Base-by-base conservation (phyloP, 148 eudicot genomes). In the Chenopodium suecicum region DNA sequence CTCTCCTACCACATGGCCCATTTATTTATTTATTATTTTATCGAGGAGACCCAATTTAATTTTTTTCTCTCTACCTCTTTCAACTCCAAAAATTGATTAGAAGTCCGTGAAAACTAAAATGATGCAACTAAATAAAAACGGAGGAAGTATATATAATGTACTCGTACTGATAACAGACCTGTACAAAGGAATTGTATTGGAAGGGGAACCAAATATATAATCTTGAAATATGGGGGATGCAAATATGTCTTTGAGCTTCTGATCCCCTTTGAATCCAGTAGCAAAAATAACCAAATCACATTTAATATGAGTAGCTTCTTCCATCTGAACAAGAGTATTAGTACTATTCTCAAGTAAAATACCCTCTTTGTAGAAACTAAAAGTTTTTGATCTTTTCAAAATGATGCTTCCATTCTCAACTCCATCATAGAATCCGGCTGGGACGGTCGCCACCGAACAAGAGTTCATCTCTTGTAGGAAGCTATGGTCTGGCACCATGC, bases 401-500 rank as follows among this genome's bases (percentile, higher is more conserved):
- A 79, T 47, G 73, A 91, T 88, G 85, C 91, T 88, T 78, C 95
- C 94, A 29, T 88, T 77, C 34, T 89, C 89, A 29, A 86, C 91
- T 20, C 85, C 78, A 32, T 88, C 73, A 70, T 87, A 93, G 70
- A 93, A 90, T 31, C 82, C 89, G 9, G 67, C 22, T 1, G 94
- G 92, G 47, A 87, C 75, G 0, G 73, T 74, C 5, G 92, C 54
- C 9, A 77, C 14, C 58, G 77, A 71, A 64, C 95, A 93, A 3
- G 97, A 85, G 54, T 78, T 79, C n/a, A 87, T 52, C 73, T 89
- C 87, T 44, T 87, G 78, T 5, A 86, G 78, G 81, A 37, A 37
- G 41, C 41, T 37, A 37, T 37, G 41, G 41, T 37, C 41, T 37
- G 41, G 41, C 41, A 37, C 7, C 41, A 90, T 90, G 71, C 86